Conservation (phyloP, 371 early-diverging fungal genomes). For the Apophysomyces trapeziformis region DNA sequence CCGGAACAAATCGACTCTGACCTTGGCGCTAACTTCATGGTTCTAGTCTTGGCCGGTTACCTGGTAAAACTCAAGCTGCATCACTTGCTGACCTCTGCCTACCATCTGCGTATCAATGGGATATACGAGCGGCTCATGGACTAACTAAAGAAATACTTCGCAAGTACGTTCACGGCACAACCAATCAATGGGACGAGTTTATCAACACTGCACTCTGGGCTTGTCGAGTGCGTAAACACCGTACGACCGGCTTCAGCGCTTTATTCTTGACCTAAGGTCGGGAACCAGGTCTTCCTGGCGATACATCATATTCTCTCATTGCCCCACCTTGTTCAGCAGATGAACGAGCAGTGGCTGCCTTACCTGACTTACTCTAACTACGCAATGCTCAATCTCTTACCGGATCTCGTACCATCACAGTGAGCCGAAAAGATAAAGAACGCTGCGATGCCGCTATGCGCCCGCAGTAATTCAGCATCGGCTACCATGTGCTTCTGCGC, state of each 20-base stretch:
- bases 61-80: not conserved
- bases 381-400: not conserved
- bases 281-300: conserved; percentile 6
- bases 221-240: not conserved
- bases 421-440: conserved; percentile 22
- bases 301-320: not conserved
- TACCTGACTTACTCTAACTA: not conserved
- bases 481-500: conserved; percentile 19
- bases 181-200: conserved; percentile 26
- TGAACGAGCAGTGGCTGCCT: not conserved
- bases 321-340: not conserved
- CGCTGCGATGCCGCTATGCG: conserved; percentile 23
- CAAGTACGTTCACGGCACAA: conserved; percentile 20
- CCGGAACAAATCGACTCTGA: conserved; percentile 32
- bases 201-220: conserved; percentile 17
- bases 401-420: conserved; percentile 17
- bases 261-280: conserved; percentile 11
- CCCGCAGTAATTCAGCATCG: conserved; percentile 12
- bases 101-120: not conserved
- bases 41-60: conserved; percentile 6
- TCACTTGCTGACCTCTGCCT: not conserved
- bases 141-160: conserved; percentile 21
- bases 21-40: conserved; percentile 26
- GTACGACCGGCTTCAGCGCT: not conserved
- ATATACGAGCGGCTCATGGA: conserved; percentile 14